Percentiles rank a stretch among this genome's conserved stretches.
Conservation (phyloP, 805 yeast genomes). For the Starmerella floris region DNA sequence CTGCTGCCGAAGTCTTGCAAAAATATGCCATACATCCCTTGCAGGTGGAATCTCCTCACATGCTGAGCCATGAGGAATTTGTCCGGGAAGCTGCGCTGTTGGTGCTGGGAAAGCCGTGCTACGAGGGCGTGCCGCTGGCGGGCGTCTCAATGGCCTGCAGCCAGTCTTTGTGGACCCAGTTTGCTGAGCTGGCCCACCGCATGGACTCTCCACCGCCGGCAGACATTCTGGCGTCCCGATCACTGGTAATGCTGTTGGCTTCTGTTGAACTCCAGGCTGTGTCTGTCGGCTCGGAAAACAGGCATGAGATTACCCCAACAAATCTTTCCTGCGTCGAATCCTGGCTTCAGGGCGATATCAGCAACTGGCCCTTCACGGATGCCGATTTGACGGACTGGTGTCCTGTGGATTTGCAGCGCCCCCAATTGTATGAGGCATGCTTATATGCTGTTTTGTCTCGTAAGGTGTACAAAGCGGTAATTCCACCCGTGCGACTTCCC, state of each 20-base stretch:
- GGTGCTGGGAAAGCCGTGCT: background rate
- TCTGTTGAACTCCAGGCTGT: background rate
- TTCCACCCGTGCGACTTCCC: background rate
- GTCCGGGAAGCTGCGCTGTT: background rate
- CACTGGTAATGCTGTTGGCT: background rate
- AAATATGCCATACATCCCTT: background rate
- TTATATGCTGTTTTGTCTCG: background rate
- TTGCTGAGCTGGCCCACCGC: background rate
- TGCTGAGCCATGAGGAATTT: background rate
- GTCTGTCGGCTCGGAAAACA: background rate
- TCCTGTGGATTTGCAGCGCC: background rate
- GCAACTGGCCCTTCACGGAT: background rate
- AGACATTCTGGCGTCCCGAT: background rate
- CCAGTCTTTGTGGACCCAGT: background rate
- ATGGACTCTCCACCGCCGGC: background rate
- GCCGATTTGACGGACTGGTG: background rate
- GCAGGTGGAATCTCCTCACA: background rate
- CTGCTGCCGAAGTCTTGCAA: background rate
- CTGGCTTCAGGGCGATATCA: slow-evolving; percentile 2
- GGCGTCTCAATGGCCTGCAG: background rate
- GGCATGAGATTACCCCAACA: background rate
- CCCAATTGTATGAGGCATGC: slow-evolving; percentile 1
- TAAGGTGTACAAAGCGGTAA: background rate
- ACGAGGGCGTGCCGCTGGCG: background rate
- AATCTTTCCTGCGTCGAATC: background rate